phyloP scores from a whole-genome alignment of 2,329 filamentous ascomycete genomes.

The Rosellinia necatrix region DNA sequence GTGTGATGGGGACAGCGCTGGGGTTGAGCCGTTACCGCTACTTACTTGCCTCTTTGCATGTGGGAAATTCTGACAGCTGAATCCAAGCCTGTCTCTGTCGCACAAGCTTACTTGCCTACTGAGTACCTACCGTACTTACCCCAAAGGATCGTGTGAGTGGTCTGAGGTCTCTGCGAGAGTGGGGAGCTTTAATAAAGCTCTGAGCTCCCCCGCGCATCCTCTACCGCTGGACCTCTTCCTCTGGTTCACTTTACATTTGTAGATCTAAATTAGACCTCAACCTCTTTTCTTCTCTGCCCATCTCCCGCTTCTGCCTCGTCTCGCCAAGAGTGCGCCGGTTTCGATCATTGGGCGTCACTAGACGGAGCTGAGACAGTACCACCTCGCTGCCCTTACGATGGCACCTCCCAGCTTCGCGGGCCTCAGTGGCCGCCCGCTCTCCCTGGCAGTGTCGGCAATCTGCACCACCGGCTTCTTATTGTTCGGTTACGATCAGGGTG shows the following conservation, averaged over 20 bases:
- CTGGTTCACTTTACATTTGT: constrained; percentile 3
- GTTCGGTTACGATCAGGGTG: constrained; percentile 48
- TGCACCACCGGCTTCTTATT: constrained; percentile 67
- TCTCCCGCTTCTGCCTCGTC: not conserved
- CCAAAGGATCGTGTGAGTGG: constrained; percentile 4
- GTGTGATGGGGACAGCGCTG: not conserved
- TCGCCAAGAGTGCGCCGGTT: not conserved
- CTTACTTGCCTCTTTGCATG: constrained; percentile 7
- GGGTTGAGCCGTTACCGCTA: constrained; percentile 15
- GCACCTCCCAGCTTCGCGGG: constrained; percentile 61
- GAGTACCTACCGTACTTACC: too few relatives aligned
- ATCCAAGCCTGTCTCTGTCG: constrained; percentile 3
- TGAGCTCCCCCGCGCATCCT: constrained; percentile 8
- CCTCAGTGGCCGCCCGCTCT: constrained; percentile 61
- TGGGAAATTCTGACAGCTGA: constrained; percentile 8
- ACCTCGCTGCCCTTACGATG: constrained; percentile 43
- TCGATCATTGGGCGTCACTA: not conserved
- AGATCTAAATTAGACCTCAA: constrained; percentile 10
- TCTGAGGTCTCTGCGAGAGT: not conserved
- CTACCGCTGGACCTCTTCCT: not conserved
- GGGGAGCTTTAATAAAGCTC: constrained; percentile 15
- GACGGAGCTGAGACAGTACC: constrained; percentile 12
- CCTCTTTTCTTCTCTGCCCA: not conserved
- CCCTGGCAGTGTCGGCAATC: constrained; percentile 62
- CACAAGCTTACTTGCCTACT: too few relatives aligned